These are phyloP conservation scores for Voacanga thouarsii DNA, from an alignment of 257 asterid species.

Conservation along the genomic window DNA sequence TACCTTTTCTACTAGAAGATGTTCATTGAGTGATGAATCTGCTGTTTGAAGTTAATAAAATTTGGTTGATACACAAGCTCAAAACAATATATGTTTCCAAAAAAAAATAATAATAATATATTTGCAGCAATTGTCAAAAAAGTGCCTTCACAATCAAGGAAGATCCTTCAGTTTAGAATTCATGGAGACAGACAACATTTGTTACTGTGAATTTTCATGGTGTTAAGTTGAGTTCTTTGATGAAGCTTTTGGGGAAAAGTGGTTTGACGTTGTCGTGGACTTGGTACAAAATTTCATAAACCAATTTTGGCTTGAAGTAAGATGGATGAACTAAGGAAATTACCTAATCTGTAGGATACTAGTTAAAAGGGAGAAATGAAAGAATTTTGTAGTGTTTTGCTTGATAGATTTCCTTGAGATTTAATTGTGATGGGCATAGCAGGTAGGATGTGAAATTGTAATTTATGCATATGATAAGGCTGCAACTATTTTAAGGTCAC, in stretches of 20 bases:
- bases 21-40: background rate
- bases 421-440: background rate
- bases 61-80: background rate
- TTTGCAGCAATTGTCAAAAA: background rate
- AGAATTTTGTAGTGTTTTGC: background rate
- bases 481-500: too few species aligned
- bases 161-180: background rate
- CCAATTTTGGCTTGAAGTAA: background rate
- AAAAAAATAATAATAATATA: background rate
- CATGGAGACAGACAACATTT: background rate
- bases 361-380: background rate
- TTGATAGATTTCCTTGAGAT: background rate
- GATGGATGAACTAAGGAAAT: background rate
- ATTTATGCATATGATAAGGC: background rate
- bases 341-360: background rate
- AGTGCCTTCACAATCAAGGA: background rate
- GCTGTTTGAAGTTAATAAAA: background rate
- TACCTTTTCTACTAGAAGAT: background rate
- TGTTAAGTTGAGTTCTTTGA: background rate
- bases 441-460: background rate
- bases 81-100: too few species aligned
- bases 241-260: background rate
- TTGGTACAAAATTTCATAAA: background rate
- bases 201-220: background rate
- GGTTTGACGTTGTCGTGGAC: background rate